A percentile compares a stretch with the other conserved stretches of the same genome.
Conservation (phyloP, 768 basidiomycete species). For the Filobasidium wieringae region DNA sequence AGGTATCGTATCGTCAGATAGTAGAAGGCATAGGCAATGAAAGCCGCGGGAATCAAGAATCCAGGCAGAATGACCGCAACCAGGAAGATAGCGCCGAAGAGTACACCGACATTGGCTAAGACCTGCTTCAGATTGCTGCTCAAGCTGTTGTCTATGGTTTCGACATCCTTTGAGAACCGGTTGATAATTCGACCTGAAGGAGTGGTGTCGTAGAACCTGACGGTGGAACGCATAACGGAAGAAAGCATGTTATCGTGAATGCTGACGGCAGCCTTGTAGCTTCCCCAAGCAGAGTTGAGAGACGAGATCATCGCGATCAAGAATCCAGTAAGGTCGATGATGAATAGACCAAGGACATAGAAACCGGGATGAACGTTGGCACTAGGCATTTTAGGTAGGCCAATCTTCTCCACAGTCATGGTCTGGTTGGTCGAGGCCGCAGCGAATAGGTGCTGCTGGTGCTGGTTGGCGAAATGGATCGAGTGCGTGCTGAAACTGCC, state of each 20-base stretch:
- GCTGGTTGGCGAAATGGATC: constrained; percentile 3
- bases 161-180: constrained; percentile 49
- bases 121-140: constrained; percentile 33
- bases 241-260: constrained; percentile 29
- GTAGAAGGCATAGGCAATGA: constrained; percentile 66
- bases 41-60: constrained; percentile 63
- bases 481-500: neutral
- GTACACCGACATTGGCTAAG: constrained; percentile 62
- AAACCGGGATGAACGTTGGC: constrained; percentile 7
- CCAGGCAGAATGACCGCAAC: constrained; percentile 56
- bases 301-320: neutral
- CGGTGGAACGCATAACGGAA: constrained; percentile 15
- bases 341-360: neutral
- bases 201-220: constrained; percentile 33
- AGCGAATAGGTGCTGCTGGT: neutral
- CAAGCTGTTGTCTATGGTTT: constrained; percentile 64
- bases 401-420: neutral
- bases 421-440: neutral
- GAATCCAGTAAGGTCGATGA: constrained; percentile 3
- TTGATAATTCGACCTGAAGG: constrained; percentile 66
- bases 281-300: constrained; percentile 11
- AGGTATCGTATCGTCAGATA: constrained; percentile 47
- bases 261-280: constrained; percentile 2
- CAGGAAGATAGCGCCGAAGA: constrained; percentile 54
- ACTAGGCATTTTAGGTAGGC: neutral